Base-by-base conservation (phyloP, 2,329 filamentous ascomycete genomes). In the Penicillium frequentans region DNA sequence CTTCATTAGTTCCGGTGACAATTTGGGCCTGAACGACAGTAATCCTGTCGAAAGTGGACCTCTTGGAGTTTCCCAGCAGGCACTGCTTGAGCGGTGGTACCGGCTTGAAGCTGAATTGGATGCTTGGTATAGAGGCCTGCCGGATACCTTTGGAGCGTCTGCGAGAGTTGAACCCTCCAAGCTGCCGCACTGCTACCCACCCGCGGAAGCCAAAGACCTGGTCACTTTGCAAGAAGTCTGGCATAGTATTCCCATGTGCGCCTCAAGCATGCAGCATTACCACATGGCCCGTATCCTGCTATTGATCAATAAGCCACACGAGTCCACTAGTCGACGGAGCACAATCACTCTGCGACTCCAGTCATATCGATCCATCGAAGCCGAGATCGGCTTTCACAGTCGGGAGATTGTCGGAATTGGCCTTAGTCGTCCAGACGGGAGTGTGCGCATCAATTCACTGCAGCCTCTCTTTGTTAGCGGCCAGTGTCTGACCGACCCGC, bases 171-270 rank as follows among this genome's bases (percentile, higher is more conserved):
- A 79, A 16, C 74, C 75, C 3, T 63, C 70, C 13, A 64, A 66
- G 23, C 56, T 65, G 21, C 29, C 66, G 1, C 58, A 66, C 24
- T 60, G 68, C 27, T 48, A 57, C 26, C 44, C 62, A 57, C 47
- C 70, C 62, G 45, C 72, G n/a, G 65, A 69, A 44, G 57, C 67
- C 23, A 68, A 73, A 55, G 75, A 77, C 29, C 62, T 57, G 48
- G 70, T 63, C 45, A 76, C 76, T 55, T 83, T 81, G 69, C 78
- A 72, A 0, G 83, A 87, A 65, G 79, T 86, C 13, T 89, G 86
- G 85, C 87, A 86, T 68, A 84, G 83, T 56, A 79, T 87, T 0
- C 82, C 86, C 0, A 85, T 88, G 78, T 89, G 85, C 70, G 85
- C 83, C 0, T 85, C 85, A 2, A 84, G 85, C 1, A 88, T 78